These are phyloP conservation scores for Nannizziopsis barbatae DNA, from an alignment of 2,329 filamentous ascomycete genomes.

Conservation along the genomic window DNA sequence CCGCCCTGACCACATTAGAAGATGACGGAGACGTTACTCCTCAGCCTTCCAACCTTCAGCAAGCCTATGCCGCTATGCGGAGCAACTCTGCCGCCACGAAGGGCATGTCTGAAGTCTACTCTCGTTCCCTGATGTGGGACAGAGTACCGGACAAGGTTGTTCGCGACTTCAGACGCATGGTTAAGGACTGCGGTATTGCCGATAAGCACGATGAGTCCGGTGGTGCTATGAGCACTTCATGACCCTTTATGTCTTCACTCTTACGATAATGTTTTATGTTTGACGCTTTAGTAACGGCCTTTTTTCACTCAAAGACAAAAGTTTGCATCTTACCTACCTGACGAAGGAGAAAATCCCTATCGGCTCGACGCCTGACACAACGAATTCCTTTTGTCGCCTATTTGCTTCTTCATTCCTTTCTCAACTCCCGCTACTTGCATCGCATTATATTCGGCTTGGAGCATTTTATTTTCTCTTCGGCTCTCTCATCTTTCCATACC, in stretches of 20 bases:
- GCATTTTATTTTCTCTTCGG: neutral
- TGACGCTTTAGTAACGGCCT: no score
- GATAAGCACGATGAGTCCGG: constrained; percentile 25
- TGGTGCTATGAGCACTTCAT: constrained; percentile 13
- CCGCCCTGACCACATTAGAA: constrained; percentile 63
- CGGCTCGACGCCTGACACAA: constrained; percentile 15
- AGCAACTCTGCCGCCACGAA: constrained; percentile 40
- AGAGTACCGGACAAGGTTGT: constrained; percentile 88
- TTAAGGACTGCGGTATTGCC: constrained; percentile 54
- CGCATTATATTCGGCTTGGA: constrained; percentile 5
- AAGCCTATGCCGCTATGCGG: constrained; percentile 71
- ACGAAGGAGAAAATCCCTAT: neutral
- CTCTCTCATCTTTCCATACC: neutral
- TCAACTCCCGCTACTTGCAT: neutral
- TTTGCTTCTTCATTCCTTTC: neutral
- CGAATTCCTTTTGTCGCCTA: constrained; percentile 16
- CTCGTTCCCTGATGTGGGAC: constrained; percentile 84
- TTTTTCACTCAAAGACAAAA: neutral
- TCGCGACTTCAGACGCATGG: constrained; percentile 81
- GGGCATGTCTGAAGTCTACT: constrained; percentile 77
- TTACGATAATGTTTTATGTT: no score
- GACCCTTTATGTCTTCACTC: neutral
- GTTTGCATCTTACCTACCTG: constrained; percentile 7
- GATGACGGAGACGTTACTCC: constrained; percentile 33
- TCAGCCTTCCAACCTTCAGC: constrained; percentile 35